These are phyloP conservation scores for Beauveria sp. DNA, from an alignment of 2,329 filamentous ascomycete genomes.

Conservation along the genomic window DNA sequence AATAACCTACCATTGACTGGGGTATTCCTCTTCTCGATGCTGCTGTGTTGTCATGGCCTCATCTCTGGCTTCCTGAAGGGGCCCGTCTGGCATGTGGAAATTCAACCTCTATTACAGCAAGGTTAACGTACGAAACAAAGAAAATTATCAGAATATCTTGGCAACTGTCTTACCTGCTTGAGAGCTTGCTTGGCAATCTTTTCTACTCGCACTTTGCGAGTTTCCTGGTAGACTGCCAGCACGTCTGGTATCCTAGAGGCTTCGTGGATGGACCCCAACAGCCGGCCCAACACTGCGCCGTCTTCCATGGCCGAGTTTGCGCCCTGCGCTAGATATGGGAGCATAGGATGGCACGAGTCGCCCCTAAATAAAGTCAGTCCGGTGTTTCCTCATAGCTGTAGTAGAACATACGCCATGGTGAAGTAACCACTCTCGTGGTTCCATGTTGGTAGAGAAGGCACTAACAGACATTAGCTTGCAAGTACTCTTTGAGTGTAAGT, in stretches of 20 bases:
- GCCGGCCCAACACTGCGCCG: slow-evolving; percentile 53
- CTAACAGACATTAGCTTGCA: slow-evolving; percentile 26
- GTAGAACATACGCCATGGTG: not conserved
- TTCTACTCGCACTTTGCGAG: slow-evolving; percentile 41
- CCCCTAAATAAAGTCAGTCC: slow-evolving; percentile 28
- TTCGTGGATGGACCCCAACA: slow-evolving; percentile 43
- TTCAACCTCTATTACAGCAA: not conserved
- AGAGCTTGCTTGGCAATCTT: slow-evolving; percentile 57
- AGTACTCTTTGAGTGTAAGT: not conserved
- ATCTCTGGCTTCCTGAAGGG: not conserved
- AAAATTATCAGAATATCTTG: not conserved
- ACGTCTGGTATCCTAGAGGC: slow-evolving; percentile 39
- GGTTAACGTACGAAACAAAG: not conserved
- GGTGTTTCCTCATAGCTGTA: not conserved
- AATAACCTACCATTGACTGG: not conserved
- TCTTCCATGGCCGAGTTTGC: slow-evolving; percentile 63
- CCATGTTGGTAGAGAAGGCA: slow-evolving; percentile 11
- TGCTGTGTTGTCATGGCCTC: not conserved
- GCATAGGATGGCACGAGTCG: slow-evolving; percentile 57
- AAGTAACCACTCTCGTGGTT: not conserved
- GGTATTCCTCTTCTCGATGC: not conserved
- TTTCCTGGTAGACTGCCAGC: slow-evolving; percentile 34
- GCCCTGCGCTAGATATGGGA: slow-evolving; percentile 57
- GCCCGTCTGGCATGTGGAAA: not conserved
- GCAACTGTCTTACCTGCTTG: slow-evolving; percentile 24